phyloP scores from a whole-genome alignment of 2,329 filamentous ascomycete species.

The Trichoderma harzianum region DNA sequence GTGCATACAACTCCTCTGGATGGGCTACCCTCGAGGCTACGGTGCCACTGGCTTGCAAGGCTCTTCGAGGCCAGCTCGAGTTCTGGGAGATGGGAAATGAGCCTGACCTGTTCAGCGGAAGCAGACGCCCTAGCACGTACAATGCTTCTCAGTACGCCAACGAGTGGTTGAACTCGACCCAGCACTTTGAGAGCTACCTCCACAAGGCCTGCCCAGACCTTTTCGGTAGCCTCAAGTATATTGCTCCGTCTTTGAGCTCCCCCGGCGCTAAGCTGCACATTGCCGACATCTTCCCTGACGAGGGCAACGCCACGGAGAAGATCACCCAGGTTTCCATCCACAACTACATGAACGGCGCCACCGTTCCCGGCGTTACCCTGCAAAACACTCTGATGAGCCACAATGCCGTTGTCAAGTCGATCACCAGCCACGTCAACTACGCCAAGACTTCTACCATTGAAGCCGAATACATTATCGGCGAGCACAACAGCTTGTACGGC shows the following conservation, averaged over 20 bases:
- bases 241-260: constrained; percentile 22
- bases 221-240: constrained; percentile 19
- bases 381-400: constrained; percentile 37
- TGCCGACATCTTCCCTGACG: constrained; percentile 29
- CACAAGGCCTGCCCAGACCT: constrained; percentile 21
- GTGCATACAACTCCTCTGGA: constrained; percentile 24
- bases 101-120: constrained; percentile 24
- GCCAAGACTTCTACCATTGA: constrained; percentile 30
- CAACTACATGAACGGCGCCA: constrained; percentile 32
- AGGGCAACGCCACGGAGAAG: constrained; percentile 26
- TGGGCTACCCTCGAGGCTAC: constrained; percentile 24
- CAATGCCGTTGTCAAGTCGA: constrained; percentile 33
- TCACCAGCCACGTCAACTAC: constrained; percentile 27
- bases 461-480: constrained; percentile 41
- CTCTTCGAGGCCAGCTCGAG: constrained; percentile 23
- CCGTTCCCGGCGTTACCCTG: constrained; percentile 36
- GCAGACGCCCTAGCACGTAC: constrained; percentile 21
- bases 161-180: constrained; percentile 23
- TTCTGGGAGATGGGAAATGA: constrained; percentile 27
- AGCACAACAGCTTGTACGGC: constrained; percentile 45
- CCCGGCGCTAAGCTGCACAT: constrained; percentile 19
- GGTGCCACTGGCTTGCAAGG: constrained; percentile 25
- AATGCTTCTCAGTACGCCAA: constrained; percentile 19
- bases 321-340: constrained; percentile 27
- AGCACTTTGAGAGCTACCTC: constrained; percentile 21